Conservation (phyloP, 768 basidiomycete genomes). For the Tulasnella sp. region DNA sequence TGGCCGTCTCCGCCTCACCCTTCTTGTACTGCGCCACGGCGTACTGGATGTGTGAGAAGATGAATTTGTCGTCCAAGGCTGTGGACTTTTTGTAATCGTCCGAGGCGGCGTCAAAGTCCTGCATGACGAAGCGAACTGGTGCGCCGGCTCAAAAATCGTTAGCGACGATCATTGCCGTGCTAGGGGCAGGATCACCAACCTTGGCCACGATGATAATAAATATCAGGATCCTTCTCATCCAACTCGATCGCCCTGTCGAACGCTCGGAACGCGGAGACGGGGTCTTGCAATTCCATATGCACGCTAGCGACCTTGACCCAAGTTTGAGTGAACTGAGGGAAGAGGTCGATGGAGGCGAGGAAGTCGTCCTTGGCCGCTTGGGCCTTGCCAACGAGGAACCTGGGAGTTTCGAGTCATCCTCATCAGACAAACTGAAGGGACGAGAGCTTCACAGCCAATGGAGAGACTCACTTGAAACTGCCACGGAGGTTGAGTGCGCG, state of each 20-base stretch:
- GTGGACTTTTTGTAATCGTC: slow-evolving; percentile 88
- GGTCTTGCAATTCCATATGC: slow-evolving; percentile 90
- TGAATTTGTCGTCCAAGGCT: slow-evolving; percentile 79
- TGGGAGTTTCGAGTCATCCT: slow-evolving; percentile 34
- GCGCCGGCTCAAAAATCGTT: background rate
- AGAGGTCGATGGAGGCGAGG: slow-evolving; percentile 64
- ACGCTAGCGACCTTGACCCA: slow-evolving; percentile 96
- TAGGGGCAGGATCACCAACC: slow-evolving; percentile 45
- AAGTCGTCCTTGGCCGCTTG: slow-evolving; percentile 79
- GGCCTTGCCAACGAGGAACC: slow-evolving; percentile 86
- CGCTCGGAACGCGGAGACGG: slow-evolving; percentile 76
- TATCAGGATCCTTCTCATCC: slow-evolving; percentile 84
- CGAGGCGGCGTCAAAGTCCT: slow-evolving; percentile 78
- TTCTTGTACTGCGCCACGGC: slow-evolving; percentile 97
- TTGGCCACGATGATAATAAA: slow-evolving; percentile 98
- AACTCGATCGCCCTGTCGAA: slow-evolving; percentile 85
- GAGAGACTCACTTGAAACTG: slow-evolving; percentile 76
- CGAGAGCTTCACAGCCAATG: background rate
- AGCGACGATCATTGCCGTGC: background rate
- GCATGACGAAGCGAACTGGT: slow-evolving; percentile 89
- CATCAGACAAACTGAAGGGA: background rate
- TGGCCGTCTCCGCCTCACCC: slow-evolving; percentile 68
- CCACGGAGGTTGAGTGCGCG: slow-evolving; percentile 90
- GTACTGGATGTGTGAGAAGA: slow-evolving; percentile 95
- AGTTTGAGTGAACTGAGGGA: slow-evolving; percentile 72